Conservation (phyloP, 1,139 yeast genomes). For the Hansenula lynferdii region DNA sequence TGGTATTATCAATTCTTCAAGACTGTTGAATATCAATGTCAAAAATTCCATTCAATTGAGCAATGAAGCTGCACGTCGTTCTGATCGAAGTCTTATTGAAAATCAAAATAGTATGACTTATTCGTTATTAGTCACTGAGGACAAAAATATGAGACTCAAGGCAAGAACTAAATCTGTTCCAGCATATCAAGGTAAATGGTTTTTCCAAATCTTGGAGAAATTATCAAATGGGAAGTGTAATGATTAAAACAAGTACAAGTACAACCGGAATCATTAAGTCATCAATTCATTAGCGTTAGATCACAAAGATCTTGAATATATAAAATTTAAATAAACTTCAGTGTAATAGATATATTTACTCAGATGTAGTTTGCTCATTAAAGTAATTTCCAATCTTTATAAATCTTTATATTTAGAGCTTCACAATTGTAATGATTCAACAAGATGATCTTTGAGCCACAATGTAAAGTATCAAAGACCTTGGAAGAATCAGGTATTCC, state of each 20-base stretch:
- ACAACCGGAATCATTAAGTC: not conserved
- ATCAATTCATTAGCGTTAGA: not conserved
- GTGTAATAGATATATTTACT: no score
- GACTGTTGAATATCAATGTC: conserved; percentile 25
- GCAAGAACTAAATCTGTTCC: conserved; percentile 57
- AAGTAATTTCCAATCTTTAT: conserved; percentile 17
- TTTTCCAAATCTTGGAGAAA: conserved; percentile 47
- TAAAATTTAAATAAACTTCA: not conserved
- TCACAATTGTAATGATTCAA: conserved; percentile 8
- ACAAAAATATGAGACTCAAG: conserved; percentile 63
- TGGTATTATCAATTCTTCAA: conserved; percentile 31
- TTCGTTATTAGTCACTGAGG: conserved; percentile 66
- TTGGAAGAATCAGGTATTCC: not conserved
- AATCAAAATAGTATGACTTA: conserved; percentile 2
- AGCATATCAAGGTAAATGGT: conserved; percentile 58
- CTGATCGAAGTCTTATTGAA: no score
- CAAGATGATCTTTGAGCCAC: conserved; percentile 12
- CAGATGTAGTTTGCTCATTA: no score
- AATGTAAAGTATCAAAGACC: conserved; percentile 8
- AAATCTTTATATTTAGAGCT: conserved; percentile 8
- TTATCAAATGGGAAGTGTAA: conserved; percentile 23
- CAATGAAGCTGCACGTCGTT: no score
- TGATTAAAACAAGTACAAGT: conserved; percentile 4
- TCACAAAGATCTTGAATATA: not conserved
- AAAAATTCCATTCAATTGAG: no score